Evolutionary conservation across 768 basidiomycete genomes (phyloP), one percentile per base, ranked within the genome.

Genomic region (Asterophora parasitica): DNA sequence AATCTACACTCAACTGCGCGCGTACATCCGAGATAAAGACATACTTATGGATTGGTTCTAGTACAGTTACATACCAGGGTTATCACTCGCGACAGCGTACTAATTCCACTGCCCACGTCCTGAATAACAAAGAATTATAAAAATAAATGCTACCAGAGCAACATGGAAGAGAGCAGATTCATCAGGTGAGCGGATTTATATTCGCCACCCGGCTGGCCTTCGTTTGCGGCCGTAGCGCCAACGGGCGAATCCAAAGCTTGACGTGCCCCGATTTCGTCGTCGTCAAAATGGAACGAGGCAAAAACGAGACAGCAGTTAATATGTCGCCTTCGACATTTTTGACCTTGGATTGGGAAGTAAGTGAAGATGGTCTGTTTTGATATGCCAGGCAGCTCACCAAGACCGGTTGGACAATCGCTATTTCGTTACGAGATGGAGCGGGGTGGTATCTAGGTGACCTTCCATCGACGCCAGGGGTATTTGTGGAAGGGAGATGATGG

Each of bases 351-450:
- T 13, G 30, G 38, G 52, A 19, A 56, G 31, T 38, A 6, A 30
- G 38, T n/a, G 39, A 30, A 23, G 9, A 6, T 23, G 4, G 41
- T 8, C n/a, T 28, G 9, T 9, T 31, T 30, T 1, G 39, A 36
- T 31, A 30, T 1, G 39, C 33, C n/a, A 44, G 13, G 34, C 5
- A 16, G 73, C 78, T 57, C 58, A 92, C 91, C 53, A 95, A 66
- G 32, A 95, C 91, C 17, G 94, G 92, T 58, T 95, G 93, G 2
- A 96, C 82, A 20, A 88, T 78, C 4, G 92, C 85, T 8, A 95
- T 83, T 55, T 96, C 94, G 53, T 87, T 92, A 17, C 92, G 75
- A 2, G 91, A 88, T 2, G 93, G 94, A 3, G 95, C 89, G 19
- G 89, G 81, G 56, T 97, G 95, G 57, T 84, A 94, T 10, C 82